A percentile compares a stretch with the other conserved stretches of the same genome.
Conservation (phyloP, 805 yeast genomes). For the Ogataea salicorniae region DNA sequence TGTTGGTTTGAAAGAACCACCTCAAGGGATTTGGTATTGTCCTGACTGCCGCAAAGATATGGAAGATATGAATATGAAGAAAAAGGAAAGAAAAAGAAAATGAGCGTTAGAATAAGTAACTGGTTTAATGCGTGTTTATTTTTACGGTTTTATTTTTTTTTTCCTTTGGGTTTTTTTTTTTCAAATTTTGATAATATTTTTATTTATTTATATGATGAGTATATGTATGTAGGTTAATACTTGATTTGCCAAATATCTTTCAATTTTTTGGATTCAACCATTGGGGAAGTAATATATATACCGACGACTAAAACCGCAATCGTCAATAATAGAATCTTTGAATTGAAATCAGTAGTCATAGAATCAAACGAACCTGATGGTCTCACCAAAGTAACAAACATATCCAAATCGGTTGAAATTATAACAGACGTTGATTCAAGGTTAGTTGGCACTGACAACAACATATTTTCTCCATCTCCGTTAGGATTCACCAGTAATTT, state of each 20-base stretch:
- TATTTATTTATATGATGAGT: background rate
- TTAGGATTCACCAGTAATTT: slow-evolving; percentile 26
- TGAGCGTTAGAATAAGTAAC: background rate
- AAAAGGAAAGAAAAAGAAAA: slow-evolving; percentile 23
- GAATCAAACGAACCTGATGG: slow-evolving; percentile 85
- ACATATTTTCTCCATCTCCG: slow-evolving; percentile 18
- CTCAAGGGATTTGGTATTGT: slow-evolving; percentile 95
- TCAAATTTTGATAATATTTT: background rate
- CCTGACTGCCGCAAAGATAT: slow-evolving; percentile 62
- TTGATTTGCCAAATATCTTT: slow-evolving; percentile 43
- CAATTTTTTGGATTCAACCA: slow-evolving; percentile 49
- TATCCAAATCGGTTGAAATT: slow-evolving; percentile 60
- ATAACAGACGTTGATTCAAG: slow-evolving; percentile 79
- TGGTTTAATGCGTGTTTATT: background rate
- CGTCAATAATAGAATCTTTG: slow-evolving; percentile 55
- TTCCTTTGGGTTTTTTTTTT: background rate
- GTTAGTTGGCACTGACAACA: slow-evolving; percentile 53
- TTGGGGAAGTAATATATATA: slow-evolving; percentile 49
- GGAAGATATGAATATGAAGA: slow-evolving; percentile 20
- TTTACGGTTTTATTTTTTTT: background rate
- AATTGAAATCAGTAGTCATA: slow-evolving; percentile 63
- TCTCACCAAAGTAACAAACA: slow-evolving; percentile 69
- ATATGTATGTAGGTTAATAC: background rate
- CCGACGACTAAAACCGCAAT: slow-evolving; percentile 45
- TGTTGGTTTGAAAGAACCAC: slow-evolving; percentile 91